Percentiles rank a stretch among this genome's conserved stretches.
phyloP scores from a whole-genome alignment of 2,329 filamentous ascomycete genomes.

The Dichotomopilus funicola region DNA sequence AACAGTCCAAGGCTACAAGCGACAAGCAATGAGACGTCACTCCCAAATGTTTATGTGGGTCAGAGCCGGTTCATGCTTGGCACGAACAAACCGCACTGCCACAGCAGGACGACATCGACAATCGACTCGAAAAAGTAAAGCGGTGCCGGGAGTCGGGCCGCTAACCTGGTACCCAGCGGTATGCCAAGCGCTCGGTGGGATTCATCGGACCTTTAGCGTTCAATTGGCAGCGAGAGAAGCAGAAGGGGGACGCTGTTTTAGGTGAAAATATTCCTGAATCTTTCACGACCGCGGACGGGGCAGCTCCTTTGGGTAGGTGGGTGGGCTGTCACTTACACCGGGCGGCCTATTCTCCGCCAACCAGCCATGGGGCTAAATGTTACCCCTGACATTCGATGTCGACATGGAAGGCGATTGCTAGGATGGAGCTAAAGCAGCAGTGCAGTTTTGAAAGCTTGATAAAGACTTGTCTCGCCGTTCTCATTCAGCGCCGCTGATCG shows the following conservation, averaged over 20 bases:
- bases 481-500: not conserved
- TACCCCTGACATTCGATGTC: not conserved
- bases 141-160: too few species aligned
- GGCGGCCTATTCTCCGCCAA: not conserved
- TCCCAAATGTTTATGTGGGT: too few species aligned
- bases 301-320: constrained; percentile 10
- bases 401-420: not conserved
- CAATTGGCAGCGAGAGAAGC: not conserved
- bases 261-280: not conserved
- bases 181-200: too few species aligned
- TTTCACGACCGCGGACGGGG: constrained; percentile 6
- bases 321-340: constrained; percentile 1
- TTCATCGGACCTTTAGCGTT: not conserved
- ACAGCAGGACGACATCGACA: too few species aligned
- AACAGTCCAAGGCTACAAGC: too few species aligned
- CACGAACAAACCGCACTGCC: too few species aligned
- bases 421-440: not conserved
- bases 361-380: not conserved
- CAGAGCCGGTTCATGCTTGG: too few species aligned
- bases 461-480: not conserved
- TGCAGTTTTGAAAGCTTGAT: not conserved
- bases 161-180: too few species aligned
- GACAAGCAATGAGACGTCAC: too few species aligned
- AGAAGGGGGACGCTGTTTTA: not conserved
- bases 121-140: too few species aligned